Evolutionary conservation across 1,284 basidiomycete genomes (phyloP).

Genomic region (Laetiporus sulphureus): DNA sequence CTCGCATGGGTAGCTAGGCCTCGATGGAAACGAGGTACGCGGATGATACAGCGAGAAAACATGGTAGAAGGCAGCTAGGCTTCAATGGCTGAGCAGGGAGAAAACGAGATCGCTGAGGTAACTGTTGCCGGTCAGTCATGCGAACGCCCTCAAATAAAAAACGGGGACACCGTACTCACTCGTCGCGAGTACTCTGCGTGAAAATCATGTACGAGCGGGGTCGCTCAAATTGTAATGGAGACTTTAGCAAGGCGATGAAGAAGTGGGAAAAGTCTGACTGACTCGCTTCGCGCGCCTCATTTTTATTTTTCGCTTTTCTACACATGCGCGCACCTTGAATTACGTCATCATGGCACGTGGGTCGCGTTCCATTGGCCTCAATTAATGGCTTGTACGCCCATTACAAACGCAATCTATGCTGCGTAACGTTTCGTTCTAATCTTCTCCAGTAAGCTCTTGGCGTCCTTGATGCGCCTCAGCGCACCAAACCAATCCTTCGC

Average conservation of each 20-base stretch:
- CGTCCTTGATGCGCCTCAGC: not conserved
- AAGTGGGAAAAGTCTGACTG: too few species aligned
- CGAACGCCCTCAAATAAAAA: conserved; percentile 9
- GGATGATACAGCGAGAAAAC: conserved; percentile 49
- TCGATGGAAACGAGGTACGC: conserved; percentile 44
- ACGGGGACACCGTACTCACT: conserved; percentile 39
- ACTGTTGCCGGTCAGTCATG: conserved; percentile 32
- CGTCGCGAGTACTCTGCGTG: conserved; percentile 80
- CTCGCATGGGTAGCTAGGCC: conserved; percentile 62
- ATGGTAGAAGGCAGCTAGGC: conserved; percentile 36
- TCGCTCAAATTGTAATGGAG: conserved; percentile 22
- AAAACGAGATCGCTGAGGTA: conserved; percentile 85
- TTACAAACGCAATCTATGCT: too few species aligned
- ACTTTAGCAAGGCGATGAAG: too few species aligned
- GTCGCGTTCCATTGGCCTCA: too few species aligned
- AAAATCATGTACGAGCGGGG: conserved; percentile 66
- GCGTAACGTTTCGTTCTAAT: too few species aligned
- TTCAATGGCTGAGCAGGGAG: conserved; percentile 62
- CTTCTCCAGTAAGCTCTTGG: not conserved
- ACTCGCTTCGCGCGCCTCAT: too few species aligned
- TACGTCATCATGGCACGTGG: too few species aligned
- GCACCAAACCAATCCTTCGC: too few species aligned
- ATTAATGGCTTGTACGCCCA: too few species aligned
- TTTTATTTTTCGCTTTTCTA: too few species aligned
- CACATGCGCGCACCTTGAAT: too few species aligned